Conservation (phyloP, 2,329 filamentous ascomycete genomes). For the Aspergillus intermedius region DNA sequence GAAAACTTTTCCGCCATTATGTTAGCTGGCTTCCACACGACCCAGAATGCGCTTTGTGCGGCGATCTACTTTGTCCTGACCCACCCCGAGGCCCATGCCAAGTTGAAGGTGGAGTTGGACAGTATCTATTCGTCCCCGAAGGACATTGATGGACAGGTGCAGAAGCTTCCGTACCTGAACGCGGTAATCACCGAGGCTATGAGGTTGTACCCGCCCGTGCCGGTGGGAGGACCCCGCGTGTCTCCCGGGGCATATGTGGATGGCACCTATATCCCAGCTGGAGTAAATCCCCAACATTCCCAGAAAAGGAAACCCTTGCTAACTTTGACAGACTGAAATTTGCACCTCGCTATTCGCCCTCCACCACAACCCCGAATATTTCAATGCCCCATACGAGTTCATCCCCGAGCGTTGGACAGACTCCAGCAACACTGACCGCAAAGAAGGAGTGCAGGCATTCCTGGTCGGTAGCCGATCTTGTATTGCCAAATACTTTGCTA, state of each 20-base stretch:
- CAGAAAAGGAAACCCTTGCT: background rate
- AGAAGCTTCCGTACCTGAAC: constrained; percentile 22
- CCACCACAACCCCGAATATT: constrained; percentile 27
- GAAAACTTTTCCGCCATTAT: constrained; percentile 25
- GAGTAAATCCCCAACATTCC: constrained; percentile 11
- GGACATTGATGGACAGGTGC: constrained; percentile 13
- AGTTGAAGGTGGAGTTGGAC: constrained; percentile 14
- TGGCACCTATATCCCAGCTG: constrained; percentile 17
- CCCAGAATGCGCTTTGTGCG: constrained; percentile 20
- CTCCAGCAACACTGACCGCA: constrained; percentile 13
- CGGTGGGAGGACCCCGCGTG: constrained; percentile 21
- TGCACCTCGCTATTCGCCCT: constrained; percentile 24
- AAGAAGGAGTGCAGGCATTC: constrained; percentile 20
- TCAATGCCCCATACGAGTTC: constrained; percentile 21
- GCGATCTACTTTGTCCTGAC: constrained; percentile 21
- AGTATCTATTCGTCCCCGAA: constrained; percentile 10
- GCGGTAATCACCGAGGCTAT: constrained; percentile 26
- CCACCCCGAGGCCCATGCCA: constrained; percentile 14
- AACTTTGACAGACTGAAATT: constrained; percentile 14
- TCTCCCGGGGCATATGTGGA: constrained; percentile 20
- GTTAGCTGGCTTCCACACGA: constrained; percentile 22
- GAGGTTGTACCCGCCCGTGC: constrained; percentile 26
- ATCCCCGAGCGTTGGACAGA: constrained; percentile 30
- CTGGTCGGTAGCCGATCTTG: constrained; percentile 20
- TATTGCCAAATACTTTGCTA: constrained; percentile 22